Evolutionary conservation across 805 yeast genomes (phyloP), one percentile per base, ranked within the genome.

Genomic region (Saturnispora serradocipensis): DNA sequence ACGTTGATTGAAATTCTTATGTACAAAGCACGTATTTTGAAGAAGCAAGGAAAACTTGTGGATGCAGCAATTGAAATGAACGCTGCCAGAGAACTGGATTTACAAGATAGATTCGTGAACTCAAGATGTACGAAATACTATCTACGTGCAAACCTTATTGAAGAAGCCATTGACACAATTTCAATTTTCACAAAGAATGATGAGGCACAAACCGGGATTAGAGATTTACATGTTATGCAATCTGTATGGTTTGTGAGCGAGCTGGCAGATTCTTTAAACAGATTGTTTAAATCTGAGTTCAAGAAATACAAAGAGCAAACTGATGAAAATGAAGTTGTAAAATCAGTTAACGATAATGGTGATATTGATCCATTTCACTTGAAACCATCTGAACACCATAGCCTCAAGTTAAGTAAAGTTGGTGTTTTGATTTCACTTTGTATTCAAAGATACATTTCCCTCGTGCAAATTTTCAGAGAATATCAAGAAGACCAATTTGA

Each of bases 71-170:
- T 74, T 15, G 63, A 74, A 27, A 79, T 89, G 77, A 77, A 82
- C 53, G 75, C 73, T 50, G 97, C 91, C 15, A 77, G 97, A 59
- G 65, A 72, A 50, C 67, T 86, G 51, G 97, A 93, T 64, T 74
- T 86, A 53, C 96, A 88, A 66, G 99, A 93, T 67, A 74, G 99
- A 57, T 91, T 87, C 64, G 80, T 93, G 62, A 93, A 93, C 66
- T 79, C 96, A 51, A 89, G 88, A 62, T 75, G 96, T 6, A 86
- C 86, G 45, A 88, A 88, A 64, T 93, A 93, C 62, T 80, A 77
- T 48, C 67, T 91, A 54, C 76, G 97, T 60, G 88, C 93, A 11
- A 78, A 86, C 62, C 68, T 78, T 53, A 72, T 87, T 22, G 86
- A 85, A 28, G 78, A 82, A 55, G 97, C 96, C 1, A 76, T 86